Base-by-base conservation (phyloP, 805 yeast genomes). In the Sugiyamaella boreocaroliniensis region DNA sequence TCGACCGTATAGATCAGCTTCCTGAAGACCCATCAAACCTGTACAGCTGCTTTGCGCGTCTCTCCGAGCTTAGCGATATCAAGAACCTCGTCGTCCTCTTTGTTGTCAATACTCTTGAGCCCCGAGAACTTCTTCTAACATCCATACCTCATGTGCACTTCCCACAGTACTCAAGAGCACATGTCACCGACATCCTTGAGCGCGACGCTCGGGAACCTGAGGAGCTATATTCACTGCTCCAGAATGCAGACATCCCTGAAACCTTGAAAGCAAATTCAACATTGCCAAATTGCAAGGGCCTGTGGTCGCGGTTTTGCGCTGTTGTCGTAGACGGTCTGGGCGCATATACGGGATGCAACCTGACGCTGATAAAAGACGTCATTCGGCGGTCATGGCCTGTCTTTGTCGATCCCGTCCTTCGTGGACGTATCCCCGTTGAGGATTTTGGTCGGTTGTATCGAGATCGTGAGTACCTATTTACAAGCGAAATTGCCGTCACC, bases 1-100 rank as follows among this genome's bases (percentile, higher is more conserved):
- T 79, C 11, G 83, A 79, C 54, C 63, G 77, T 3, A 68, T 79
- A 26, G 83, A 79, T 60, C 70, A 71, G 50, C 70, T 78, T 43
- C 71, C 71, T 52, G 82, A 76, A 18, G 58, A 68, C 14, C 66
- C 73, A 1, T 61, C 64, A 14, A 76, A 70, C 14, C 58, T 78
- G 19, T 68, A 72, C 49, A 64, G 70, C 32, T 69, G 76, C 4
- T 71, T 79, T 53, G 55, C 73, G 0, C 62, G 75, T 40, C 54
- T 77, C 22, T 64, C 69, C 18, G 82, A 79, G 56, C 65, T 73
- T 51, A 61, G 74, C 7, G 58, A 55, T 14, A 60, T 76, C 16
- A 56, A 56, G 9, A 75, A 76, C 55, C 50, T 79, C 8, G 59
- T 65, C 11, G 68, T 76, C 4, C 61, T 79, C 1, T 72, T 76